Evolutionary conservation across 805 yeast genomes (phyloP), one percentile per base, ranked within the genome.

Genomic region (Kregervanrija pseudodelftensis): DNA sequence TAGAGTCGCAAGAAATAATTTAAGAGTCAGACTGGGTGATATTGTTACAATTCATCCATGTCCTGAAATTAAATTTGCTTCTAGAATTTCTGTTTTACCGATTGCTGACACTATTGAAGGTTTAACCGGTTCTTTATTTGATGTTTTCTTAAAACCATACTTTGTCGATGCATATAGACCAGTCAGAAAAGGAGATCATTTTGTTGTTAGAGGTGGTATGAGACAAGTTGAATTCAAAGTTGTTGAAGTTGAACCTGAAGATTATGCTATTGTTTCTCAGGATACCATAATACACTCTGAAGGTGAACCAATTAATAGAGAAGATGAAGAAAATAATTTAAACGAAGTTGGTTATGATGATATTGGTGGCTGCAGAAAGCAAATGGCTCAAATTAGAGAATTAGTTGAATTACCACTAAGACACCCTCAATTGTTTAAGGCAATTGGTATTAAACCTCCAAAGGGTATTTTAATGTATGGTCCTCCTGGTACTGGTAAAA

Each of bases 401-500:
- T 77, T 93, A 73, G 99, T 93, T 51, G 99, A 93, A 73, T 77
- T 93, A 67, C 99, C 99, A 22, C 77, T 93, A 60, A 85, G 99
- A 73, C 99, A 93, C 67, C 99, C 99, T 42, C 98, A 93, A 70
- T 77, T 93, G 59, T 93, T 93, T 77, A 93, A 93, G 73, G 82
- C 95, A 34, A 91, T 93, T 61, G 99, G 99, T 78, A 93, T 93
- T 65, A 93, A 93, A 67, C 99, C 99, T 37, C 99, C 99, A 53
- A 86, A 88, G 67, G 99, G 99, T 73, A 89, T 93, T 49, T 77
- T 93, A 61, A 86, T 87, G 95, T 93, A 85, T 66, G 99, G 99
- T 61, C 99, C 99, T 41, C 99, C 99, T 32, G 99, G 99, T 79
- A 93, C 99, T 12, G 99, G 99, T 85, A 93, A 93, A 70, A 93